These are phyloP conservation scores for Hansfordia pulvinata DNA, from an alignment of 2,329 filamentous ascomycete genomes.

Conservation along the genomic window DNA sequence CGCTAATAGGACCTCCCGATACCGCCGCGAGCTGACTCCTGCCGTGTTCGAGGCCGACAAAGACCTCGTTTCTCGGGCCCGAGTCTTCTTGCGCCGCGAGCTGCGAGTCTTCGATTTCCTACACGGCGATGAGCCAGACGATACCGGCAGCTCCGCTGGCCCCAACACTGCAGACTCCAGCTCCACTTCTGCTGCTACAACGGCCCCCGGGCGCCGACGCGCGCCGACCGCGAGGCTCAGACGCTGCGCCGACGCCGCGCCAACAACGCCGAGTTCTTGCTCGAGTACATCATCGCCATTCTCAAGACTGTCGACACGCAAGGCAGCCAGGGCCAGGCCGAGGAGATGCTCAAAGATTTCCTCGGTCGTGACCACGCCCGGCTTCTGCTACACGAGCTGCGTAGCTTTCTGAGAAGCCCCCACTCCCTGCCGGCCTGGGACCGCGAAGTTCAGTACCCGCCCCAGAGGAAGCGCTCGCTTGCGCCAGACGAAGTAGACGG, in stretches of 20 bases:
- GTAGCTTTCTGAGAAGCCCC: conserved; percentile 72
- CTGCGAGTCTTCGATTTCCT: conserved; percentile 73
- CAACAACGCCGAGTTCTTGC: conserved; percentile 68
- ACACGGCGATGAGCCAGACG: no score
- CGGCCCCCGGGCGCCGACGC: no score
- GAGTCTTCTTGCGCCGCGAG: conserved; percentile 73
- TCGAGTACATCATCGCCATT: conserved; percentile 77
- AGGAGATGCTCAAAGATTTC: conserved; percentile 67
- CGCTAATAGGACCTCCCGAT: conserved; percentile 63
- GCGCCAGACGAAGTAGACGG: no score
- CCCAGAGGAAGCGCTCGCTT: conserved; percentile 6
- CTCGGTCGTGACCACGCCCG: conserved; percentile 59
- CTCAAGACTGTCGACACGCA: conserved; percentile 74
- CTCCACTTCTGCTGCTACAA: conserved; percentile 9
- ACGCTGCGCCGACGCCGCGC: conserved; percentile 37
- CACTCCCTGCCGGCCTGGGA: conserved; percentile 72
- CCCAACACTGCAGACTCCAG: conserved; percentile 7
- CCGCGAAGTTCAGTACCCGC: conserved; percentile 56
- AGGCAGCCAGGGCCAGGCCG: conserved; percentile 63
- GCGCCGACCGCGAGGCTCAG: no score
- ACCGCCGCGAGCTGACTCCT: conserved; percentile 56
- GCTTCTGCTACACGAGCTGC: conserved; percentile 75
- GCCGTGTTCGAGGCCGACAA: conserved; percentile 47
- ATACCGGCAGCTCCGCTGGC: conserved; percentile 11
- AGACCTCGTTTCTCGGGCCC: conserved; percentile 60